Evolutionary conservation across 2,329 filamentous ascomycete species (phyloP).

Genomic region (Fusarium aywerte): DNA sequence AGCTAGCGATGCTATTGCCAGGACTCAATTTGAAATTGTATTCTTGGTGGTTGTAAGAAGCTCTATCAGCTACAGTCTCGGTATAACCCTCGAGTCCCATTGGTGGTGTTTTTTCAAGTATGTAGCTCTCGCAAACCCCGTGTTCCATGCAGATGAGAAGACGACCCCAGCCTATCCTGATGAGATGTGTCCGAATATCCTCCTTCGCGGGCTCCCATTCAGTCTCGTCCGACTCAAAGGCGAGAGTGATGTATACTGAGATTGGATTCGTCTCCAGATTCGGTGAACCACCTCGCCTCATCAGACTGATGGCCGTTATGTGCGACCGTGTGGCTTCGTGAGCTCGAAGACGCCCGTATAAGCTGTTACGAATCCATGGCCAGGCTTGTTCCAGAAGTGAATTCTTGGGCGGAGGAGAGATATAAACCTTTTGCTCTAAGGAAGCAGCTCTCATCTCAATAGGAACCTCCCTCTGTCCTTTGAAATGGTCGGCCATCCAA

Average conservation of each 20-base stretch:
- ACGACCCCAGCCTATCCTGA: background rate
- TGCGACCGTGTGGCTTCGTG: background rate
- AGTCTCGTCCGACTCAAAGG: background rate
- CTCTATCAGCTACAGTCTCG: background rate
- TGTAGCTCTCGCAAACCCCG: background rate
- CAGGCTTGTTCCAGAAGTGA: background rate
- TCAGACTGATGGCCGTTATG: background rate
- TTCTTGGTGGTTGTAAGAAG: background rate
- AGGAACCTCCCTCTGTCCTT: background rate
- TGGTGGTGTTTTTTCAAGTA: background rate
- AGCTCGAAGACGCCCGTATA: background rate
- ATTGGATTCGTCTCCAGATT: background rate
- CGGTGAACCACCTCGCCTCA: background rate
- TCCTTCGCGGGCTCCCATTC: background rate
- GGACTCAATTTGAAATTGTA: background rate
- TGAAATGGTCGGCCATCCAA: background rate
- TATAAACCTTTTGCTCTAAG: background rate
- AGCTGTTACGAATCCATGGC: background rate
- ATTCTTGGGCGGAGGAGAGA: background rate
- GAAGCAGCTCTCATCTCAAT: background rate
- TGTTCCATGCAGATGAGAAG: slow-evolving; percentile 4
- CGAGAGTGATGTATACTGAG: slow-evolving; percentile 3
- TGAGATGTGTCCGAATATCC: background rate
- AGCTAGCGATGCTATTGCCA: background rate
- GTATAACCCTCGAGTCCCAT: background rate